Base-by-base conservation (phyloP, 495 filamentous ascomycete species). In the Sordaria brevicollis region DNA sequence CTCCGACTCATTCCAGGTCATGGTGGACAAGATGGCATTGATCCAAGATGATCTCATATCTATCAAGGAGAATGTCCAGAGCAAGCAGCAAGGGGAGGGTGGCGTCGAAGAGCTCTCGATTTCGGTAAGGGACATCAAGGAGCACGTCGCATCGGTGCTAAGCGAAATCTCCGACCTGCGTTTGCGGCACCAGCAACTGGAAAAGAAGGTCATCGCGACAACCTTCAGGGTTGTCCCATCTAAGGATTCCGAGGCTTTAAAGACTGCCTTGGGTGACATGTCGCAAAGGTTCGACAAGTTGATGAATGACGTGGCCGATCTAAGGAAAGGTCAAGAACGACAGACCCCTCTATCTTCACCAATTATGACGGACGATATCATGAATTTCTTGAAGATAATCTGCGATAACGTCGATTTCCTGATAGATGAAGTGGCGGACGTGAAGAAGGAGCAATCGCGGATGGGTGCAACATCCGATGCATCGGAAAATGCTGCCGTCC, bases 91-190 rank as follows among this genome's bases (percentile, higher is more conserved):
- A 6, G 25, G 33, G 0, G 5, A 31, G 1, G 4, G 25, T 31
- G 49, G 25, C 2, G 33, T 33, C 0, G 49, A 31, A 0, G 49
- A 17, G 25, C 0, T 62, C 1, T 62, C 49, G 5, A 11, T 31
- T 6, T 77, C 74, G 0, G 70, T 76, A 57, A 72, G 74, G 5
- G 25, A 69, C 36, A 70, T 76, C 13, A 70, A 70, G 2, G 72
- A 74, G 35, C 65, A 34, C 6, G 9, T 77, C 5, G 57, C 41
- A 19, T 31, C 25, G 0, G 19, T 73, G 0, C 68, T 71, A 1
- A 67, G 69, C 10, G 74, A 71, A 4, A 39, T 72, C 13, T 35
- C 67, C 4, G 34, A 36, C 9, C 35, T 73, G 4, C 11, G 31
- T 0, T 5, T 35, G n/a, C 65, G 69, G 15, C 71, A 73, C 0